Evolutionary conservation across 2,329 filamentous ascomycete genomes (phyloP).

Genomic region (Lasiodiplodia theobromae): DNA sequence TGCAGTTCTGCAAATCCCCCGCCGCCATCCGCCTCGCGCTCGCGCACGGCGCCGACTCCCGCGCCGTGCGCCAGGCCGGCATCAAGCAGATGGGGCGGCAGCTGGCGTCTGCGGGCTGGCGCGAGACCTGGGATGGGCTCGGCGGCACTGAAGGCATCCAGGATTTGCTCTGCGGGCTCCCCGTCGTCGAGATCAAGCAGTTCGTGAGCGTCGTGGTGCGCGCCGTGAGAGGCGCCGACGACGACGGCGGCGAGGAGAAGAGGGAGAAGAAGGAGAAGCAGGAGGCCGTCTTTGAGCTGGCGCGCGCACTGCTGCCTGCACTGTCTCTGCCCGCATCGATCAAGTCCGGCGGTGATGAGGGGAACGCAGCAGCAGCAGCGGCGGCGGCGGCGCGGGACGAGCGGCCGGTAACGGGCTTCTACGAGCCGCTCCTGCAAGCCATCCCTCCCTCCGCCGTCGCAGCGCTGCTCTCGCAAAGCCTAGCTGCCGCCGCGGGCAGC

Average conservation of each 20-base stretch:
- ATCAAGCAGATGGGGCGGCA: conserved; percentile 36
- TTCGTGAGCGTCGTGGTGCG: background rate
- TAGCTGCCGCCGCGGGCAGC: no score
- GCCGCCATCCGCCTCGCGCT: conserved; percentile 34
- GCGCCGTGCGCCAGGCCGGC: conserved; percentile 35
- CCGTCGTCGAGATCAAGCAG: background rate
- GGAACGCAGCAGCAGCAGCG: no score
- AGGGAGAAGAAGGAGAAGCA: background rate
- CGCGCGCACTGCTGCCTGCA: background rate
- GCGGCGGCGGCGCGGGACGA: background rate
- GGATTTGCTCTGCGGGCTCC: conserved; percentile 23
- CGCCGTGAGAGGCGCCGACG: background rate
- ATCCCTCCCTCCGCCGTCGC: background rate
- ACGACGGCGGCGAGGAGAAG: background rate
- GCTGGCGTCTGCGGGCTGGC: conserved; percentile 35
- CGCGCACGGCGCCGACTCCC: conserved; percentile 37
- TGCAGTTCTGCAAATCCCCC: conserved; percentile 37
- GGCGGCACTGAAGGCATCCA: conserved; percentile 40
- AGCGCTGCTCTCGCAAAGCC: background rate
- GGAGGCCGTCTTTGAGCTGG: background rate
- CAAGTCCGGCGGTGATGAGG: no score
- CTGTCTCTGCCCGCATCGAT: background rate
- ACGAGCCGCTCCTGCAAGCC: background rate
- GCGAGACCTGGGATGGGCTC: conserved; percentile 38
- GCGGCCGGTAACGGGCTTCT: background rate